Evolutionary conservation across 176 grass and related monocot species (phyloP).

Genomic region (Oryza meyeriana): DNA sequence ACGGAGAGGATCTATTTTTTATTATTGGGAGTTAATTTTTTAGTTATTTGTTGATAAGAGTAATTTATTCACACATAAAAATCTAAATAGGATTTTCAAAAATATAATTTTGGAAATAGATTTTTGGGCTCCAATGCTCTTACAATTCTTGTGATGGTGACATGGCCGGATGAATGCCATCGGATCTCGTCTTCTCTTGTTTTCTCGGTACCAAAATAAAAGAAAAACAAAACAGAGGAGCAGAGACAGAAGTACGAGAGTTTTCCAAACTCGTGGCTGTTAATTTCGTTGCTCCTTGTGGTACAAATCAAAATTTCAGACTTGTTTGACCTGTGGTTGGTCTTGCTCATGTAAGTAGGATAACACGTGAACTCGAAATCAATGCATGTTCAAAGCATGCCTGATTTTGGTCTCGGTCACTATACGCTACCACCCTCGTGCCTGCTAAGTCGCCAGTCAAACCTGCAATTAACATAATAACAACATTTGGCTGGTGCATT

Average conservation of each 20-base stretch:
- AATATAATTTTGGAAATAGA: too few species aligned
- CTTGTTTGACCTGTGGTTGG: background rate
- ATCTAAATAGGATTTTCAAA: too few species aligned
- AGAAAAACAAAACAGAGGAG: background rate
- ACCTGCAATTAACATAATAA: background rate
- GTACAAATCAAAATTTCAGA: background rate
- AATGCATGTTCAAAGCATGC: background rate
- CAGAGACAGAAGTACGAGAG: background rate
- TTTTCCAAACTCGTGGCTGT: background rate
- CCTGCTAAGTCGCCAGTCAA: background rate
- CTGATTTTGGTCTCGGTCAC: background rate
- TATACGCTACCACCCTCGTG: background rate
- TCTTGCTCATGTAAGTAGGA: background rate
- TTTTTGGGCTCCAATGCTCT: too few species aligned
- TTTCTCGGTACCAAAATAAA: background rate
- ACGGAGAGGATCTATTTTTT: too few species aligned
- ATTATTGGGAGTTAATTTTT: too few species aligned
- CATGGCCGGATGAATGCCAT: background rate
- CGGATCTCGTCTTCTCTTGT: background rate
- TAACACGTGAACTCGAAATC: background rate
- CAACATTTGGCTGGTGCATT: background rate
- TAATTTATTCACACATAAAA: too few species aligned
- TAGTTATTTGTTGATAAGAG: too few species aligned
- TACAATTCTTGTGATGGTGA: background rate
- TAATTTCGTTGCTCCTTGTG: background rate